Conservation (phyloP, 176 grass and related monocot genomes). For the Saccharum officinarum region DNA sequence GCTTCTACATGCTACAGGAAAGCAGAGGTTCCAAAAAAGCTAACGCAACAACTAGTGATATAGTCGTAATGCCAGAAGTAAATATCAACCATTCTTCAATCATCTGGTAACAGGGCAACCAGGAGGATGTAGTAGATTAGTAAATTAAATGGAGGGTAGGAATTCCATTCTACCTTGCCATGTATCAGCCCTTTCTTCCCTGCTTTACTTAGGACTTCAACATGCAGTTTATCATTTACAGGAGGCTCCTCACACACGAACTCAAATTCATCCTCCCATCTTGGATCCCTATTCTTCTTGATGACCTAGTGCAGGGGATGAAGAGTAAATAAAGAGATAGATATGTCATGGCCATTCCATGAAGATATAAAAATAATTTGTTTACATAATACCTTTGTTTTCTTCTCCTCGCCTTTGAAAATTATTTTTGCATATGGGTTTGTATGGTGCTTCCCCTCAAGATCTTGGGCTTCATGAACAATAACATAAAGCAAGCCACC, state of each 20-base stretch:
- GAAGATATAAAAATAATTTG: background rate
- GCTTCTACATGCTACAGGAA: background rate
- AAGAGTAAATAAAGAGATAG: background rate
- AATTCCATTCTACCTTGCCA: constrained; percentile 66
- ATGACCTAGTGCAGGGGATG: constrained; percentile 51
- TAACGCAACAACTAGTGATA: background rate
- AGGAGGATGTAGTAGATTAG: background rate
- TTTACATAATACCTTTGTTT: constrained; percentile 72
- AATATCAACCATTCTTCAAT: background rate
- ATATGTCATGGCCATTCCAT: background rate
- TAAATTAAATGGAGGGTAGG: background rate
- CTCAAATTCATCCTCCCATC: constrained; percentile 80
- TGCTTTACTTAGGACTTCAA: constrained; percentile 83
- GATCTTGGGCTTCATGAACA: constrained; percentile 86
- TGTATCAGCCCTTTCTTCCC: constrained; percentile 67
- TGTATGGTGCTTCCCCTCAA: constrained; percentile 92
- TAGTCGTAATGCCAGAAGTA: background rate
- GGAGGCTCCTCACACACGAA: constrained; percentile 91
- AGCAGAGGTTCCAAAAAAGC: background rate
- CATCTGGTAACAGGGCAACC: background rate
- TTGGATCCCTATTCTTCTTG: constrained; percentile 94
- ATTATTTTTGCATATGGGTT: constrained; percentile 84
- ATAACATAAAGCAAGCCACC: constrained; percentile 80
- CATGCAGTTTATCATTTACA: constrained; percentile 75
- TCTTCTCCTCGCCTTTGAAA: constrained; percentile 81